Conservation (phyloP, 371 early-diverging fungal species). For the Mortierella sp. region DNA sequence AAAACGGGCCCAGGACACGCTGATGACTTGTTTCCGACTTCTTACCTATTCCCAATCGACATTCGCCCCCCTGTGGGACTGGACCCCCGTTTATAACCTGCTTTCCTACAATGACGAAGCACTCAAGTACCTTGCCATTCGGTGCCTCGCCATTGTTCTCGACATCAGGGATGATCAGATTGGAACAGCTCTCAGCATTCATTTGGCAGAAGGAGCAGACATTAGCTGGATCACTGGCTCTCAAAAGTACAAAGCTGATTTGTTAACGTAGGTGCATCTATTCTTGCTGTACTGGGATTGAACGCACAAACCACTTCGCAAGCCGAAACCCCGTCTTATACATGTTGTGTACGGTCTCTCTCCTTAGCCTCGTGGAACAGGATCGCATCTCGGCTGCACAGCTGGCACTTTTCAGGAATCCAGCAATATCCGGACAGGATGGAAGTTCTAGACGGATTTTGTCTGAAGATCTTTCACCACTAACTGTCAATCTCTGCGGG, state of each 20-base stretch:
- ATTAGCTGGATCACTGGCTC: constrained; percentile 36
- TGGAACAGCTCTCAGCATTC: constrained; percentile 29
- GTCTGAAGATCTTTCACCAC: constrained; percentile 62
- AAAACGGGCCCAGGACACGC: constrained; percentile 58
- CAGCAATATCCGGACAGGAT: constrained; percentile 18
- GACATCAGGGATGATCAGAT: constrained; percentile 62
- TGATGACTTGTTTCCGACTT: constrained; percentile 72
- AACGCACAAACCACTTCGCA: too few species aligned
- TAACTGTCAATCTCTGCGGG: constrained; percentile 75
- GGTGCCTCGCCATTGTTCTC: constrained; percentile 67
- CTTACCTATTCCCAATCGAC: constrained; percentile 64
- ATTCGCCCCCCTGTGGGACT: constrained; percentile 73
- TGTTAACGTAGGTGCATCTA: constrained; percentile 36
- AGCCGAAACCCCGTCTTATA: not conserved
- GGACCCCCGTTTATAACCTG: constrained; percentile 70
- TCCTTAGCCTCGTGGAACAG: constrained; percentile 47
- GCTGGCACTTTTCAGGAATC: constrained; percentile 53
- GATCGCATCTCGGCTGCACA: constrained; percentile 47
- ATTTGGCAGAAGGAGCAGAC: constrained; percentile 18
- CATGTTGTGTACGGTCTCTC: not conserved
- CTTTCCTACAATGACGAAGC: constrained; percentile 59
- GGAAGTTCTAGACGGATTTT: constrained; percentile 39
- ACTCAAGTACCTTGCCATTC: constrained; percentile 63
- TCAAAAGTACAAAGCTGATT: constrained; percentile 31
- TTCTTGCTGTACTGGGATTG: not conserved